Percentiles rank a stretch among this genome's conserved stretches.
Conservation (phyloP, 139 green algal genomes). For the Chlamydomonas schloesseri region DNA sequence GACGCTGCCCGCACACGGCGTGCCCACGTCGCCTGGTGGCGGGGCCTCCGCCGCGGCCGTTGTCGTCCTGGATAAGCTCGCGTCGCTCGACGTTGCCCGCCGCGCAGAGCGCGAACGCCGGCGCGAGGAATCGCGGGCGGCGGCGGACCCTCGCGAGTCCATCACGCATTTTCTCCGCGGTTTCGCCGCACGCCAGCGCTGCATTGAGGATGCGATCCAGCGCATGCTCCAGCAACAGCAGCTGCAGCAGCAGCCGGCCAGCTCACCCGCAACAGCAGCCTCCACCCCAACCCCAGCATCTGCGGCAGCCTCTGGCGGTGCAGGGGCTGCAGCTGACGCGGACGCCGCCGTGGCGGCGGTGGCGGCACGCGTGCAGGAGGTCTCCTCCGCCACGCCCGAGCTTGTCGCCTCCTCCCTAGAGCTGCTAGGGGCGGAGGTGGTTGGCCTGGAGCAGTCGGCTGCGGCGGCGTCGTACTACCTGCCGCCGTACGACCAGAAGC, state of each 20-base stretch:
- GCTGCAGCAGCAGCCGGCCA: background rate
- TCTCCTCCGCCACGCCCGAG: conserved; percentile 10
- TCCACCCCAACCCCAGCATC: background rate
- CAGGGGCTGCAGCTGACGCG: background rate
- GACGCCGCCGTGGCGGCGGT: background rate
- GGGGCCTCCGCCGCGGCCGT: background rate
- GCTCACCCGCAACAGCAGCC: background rate
- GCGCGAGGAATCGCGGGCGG: conserved; percentile 11
- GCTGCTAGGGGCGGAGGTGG: conserved; percentile 42
- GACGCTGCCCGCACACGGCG: too few relatives aligned
- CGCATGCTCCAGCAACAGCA: conserved; percentile 3
- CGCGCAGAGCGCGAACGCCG: conserved; percentile 48
- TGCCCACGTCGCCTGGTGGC: too few relatives aligned
- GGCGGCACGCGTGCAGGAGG: background rate
- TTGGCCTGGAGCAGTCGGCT: conserved; percentile 54
- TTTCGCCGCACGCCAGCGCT: conserved; percentile 15
- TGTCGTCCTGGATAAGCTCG: conserved; percentile 40
- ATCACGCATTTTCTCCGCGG: background rate
- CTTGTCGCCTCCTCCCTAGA: conserved; percentile 8
- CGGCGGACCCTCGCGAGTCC: conserved; percentile 50
- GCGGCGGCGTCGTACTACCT: conserved; percentile 83
- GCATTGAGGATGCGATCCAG: conserved; percentile 3
- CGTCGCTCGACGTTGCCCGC: conserved; percentile 25
- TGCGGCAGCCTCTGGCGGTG: background rate
- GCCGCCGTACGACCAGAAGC: conserved; percentile 74